Evolutionary conservation across 257 asterid species (phyloP), one percentile per base, ranked within the genome.

Genomic region (Solanum sparsipilum): DNA sequence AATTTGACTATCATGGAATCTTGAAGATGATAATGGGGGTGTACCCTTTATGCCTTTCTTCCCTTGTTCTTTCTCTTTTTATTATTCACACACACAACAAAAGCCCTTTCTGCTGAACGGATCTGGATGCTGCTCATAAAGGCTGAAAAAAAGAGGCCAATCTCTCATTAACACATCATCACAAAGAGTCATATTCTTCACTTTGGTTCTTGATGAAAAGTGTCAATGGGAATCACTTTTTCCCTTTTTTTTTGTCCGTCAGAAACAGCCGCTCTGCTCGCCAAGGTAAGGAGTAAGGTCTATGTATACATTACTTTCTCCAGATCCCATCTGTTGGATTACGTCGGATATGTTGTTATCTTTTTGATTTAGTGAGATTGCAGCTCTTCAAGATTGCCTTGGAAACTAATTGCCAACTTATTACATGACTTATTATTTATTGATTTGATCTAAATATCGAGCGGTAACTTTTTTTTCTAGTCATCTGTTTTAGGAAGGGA

Each of bases 11-110:
- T 13, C 83, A 84, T 52, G 73, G 90, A 91, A 88, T 89, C 87
- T 84, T 31, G 41, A 41, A 75, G 70, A 29, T 76, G 90, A 60
- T 88, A 91, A 88, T 91, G 92, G 92, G 87, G 36, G 65, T 89
- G 31, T 86, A 71, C 86, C 65, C 92, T 91, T 91, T 91, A 88
- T 91, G 91, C 92, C 63, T 41, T 60, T 60, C 56, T 84, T 90
- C 90, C 90, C 71, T 41, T 60, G 81, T 56, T 84, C 89, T 60
- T 73, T 87, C 79, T 89, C 90, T 60, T 84, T 73, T 25, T 18
- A 27, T n/a, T 60, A 65, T 75, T 83, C 71, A 32, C 60, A 32
- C 72, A 35, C 71, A 74, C 44, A 31, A 83, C 32, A 86, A n/a
- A 79, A 72, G 52, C 82, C 70, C 44, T 78, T 87, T 89, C 63